Base-by-base conservation (phyloP, 768 basidiomycete species). In the Hypholoma sublateritium region DNA sequence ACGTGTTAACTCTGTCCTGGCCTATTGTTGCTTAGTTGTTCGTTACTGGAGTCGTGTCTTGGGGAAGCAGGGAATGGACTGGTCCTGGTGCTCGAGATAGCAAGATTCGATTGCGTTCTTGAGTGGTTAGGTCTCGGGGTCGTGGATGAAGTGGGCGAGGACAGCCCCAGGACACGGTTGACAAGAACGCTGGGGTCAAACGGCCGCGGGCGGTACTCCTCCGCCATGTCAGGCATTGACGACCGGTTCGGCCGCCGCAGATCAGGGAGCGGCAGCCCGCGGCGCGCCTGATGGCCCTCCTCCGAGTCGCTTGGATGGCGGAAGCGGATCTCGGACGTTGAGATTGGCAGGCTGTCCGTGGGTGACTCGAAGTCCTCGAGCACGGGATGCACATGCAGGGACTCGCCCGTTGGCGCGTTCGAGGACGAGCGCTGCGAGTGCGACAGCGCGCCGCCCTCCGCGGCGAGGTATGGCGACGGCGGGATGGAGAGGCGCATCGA, bases 271-370 rank as follows among this genome's bases (percentile, higher is more conserved):
- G 21, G 50, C 53, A 16, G 58, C 51, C 62, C 67, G 25, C 71
- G 68, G 17, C 70, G 74, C 14, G 70, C 71, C 47, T 39, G 44
- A 36, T 62, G n/a, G 58, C 52, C 48, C 5, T 69, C 70, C 0
- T 75, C 74, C 4, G 71, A 70, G 21, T 70, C 70, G 58, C 72
- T 80, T 43, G 25, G 25, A 42, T 78, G 74, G 36, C 79, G 72
- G 66, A 82, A 82, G 48, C 79, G 72, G 32, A 82, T 70, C 11
- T 84, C 82, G 2, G 80, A 80, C n/a, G 81, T 76, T 14, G 82
- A 80, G 55, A 81, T 72, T 1, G 82, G 80, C 36, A 84, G 70
- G 55, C 83, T 86, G 46, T 85, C 81, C 0, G 81, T 80, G 36
- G 83, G 83, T 13, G 85, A 84, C 25, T 70, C 73, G 28, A 75